Base-by-base conservation (phyloP, 139 green algal genomes). In the Pleodorina starrii region DNA sequence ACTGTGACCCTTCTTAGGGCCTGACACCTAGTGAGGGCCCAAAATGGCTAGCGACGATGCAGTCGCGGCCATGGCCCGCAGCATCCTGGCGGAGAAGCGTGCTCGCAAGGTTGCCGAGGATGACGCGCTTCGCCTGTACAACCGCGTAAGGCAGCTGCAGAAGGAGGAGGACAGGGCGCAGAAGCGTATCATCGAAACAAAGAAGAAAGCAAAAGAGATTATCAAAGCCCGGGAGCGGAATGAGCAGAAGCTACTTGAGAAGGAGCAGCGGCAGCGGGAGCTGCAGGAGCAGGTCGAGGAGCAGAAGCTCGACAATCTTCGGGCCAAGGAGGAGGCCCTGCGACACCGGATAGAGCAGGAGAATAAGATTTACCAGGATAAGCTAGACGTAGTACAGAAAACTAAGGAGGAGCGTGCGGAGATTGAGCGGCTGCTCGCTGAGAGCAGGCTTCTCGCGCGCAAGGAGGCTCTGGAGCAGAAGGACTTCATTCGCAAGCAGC, bases 131-230 rank as follows among this genome's bases (percentile, higher is more conserved):
- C 89, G 91, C 16, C 88, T 97, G n/a, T 95, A 95, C 88, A 97
- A 97, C 83, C 93, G 94, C 36, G 94, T 97, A 0, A 77, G 91
- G 73, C 94, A 96, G 84, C 88, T 97, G 50, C 91, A 96, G 84
- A 97, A 96, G 86, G 94, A 97, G 83, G 94, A 96, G 84, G 92
- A 95, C 75, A 92, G 93, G 42, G 93, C 92, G 10, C 71, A 91
- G 54, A 96, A 94, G 85, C 89, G 95, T 29, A 95, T 97, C 36
- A 51, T 90, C 4, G 93, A 97, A 42, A 97, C 95, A 38, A 94
- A 94, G 40, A 85, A 89, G 72, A 93, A 94, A n/a, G 94, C 92
- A 27, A 91, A 92, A 35, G 93, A 96, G 38, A 92, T 97, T 36
- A 89, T 94, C 36, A 82, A 84, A 48, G 71, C 92, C n/a, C 75